Percentiles rank a stretch among this genome's conserved stretches.
Evolutionary conservation across 257 asterid genomes (phyloP).

Genomic region (Mentha longifolia): DNA sequence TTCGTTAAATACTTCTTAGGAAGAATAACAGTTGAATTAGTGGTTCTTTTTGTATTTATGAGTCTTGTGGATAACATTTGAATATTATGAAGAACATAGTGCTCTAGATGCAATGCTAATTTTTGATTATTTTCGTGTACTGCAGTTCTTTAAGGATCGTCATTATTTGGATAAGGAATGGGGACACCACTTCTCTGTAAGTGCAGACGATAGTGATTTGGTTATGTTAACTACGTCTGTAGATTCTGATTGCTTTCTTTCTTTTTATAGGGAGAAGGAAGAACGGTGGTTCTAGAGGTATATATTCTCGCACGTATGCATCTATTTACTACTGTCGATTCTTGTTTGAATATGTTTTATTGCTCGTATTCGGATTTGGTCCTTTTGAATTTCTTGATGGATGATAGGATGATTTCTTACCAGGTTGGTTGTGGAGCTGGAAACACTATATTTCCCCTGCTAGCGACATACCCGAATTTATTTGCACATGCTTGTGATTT

Average conservation of each 20-base stretch:
- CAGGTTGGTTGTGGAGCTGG: slow-evolving; percentile 99
- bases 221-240: background rate
- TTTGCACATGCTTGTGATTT: slow-evolving; percentile 92
- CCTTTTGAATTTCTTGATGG: slow-evolving; percentile 8
- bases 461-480: slow-evolving; percentile 68
- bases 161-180: slow-evolving; percentile 97
- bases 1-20: background rate
- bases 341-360: slow-evolving; percentile 10
- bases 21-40: slow-evolving; percentile 7
- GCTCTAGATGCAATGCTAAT: slow-evolving; percentile 26
- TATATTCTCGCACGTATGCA: slow-evolving; percentile 26
- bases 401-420: slow-evolving; percentile 27
- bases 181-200: slow-evolving; percentile 91
- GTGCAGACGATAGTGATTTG: slow-evolving; percentile 34
- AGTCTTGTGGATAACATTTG: background rate
- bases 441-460: slow-evolving; percentile 88
- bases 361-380: background rate
- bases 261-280: slow-evolving; percentile 61
- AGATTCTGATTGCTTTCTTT: slow-evolving; percentile 24
- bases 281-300: slow-evolving; percentile 81
- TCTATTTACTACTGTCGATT: background rate
- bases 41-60: background rate
- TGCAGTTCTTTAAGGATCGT: slow-evolving; percentile 94
- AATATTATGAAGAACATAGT: background rate
- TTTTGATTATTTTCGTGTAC: slow-evolving; percentile 16